Percentiles rank a stretch among this genome's conserved stretches.
Evolutionary conservation across 2,329 filamentous ascomycete genomes (phyloP).

Genomic region (Akanthomyces dipterigenus): DNA sequence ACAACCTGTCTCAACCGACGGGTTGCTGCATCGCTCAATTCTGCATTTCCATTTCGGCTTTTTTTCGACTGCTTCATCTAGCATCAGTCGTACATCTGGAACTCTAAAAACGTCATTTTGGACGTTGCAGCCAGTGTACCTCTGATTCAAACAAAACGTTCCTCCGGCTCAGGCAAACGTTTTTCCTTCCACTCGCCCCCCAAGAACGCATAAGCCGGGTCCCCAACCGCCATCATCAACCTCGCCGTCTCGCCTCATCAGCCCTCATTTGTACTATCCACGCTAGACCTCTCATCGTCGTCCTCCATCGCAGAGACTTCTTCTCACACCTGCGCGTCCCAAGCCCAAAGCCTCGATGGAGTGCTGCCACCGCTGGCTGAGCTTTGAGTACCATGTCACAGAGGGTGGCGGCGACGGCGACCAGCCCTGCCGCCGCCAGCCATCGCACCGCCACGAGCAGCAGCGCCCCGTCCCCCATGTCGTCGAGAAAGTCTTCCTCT

Average conservation of each 20-base stretch:
- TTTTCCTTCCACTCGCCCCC: background rate
- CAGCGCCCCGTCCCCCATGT: background rate
- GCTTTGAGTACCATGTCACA: background rate
- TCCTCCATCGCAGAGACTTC: background rate
- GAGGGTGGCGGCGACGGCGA: background rate
- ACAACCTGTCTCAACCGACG: background rate
- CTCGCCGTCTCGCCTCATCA: background rate
- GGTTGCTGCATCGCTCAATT: background rate
- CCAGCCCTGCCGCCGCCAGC: background rate
- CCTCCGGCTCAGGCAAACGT: no score
- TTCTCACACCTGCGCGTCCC: no score
- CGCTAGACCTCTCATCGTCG: no score
- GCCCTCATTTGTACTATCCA: no score
- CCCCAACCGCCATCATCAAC: background rate
- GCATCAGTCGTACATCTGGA: background rate
- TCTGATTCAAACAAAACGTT: background rate
- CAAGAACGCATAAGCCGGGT: background rate
- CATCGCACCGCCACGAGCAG: background rate
- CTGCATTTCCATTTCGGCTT: background rate
- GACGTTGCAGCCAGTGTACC: background rate
- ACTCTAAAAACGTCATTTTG: background rate
- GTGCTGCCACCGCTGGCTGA: background rate
- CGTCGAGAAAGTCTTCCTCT: constrained; percentile 1
- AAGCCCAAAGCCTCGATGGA: background rate
- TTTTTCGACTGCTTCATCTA: background rate